phyloP scores from a whole-genome alignment of 306 rosid genomes.

The Cicer bijugum region DNA sequence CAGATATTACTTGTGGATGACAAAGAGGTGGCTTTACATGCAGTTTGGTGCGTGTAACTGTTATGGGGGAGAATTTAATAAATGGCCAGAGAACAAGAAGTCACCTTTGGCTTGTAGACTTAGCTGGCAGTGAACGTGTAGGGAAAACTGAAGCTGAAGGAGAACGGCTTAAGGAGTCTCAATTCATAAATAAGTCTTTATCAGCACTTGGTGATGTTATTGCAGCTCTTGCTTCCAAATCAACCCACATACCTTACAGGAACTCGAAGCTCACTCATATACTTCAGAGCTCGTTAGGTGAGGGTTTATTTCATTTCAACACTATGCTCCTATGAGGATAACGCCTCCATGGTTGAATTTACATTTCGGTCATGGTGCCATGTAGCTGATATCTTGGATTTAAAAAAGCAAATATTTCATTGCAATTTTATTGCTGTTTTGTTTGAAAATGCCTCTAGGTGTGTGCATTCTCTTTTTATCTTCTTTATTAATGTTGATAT shows the following conservation, averaged over 20 bases:
- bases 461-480: background rate
- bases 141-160: constrained; percentile 95
- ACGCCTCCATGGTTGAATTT: background rate
- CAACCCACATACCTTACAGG: constrained; percentile 88
- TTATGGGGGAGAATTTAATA: constrained; percentile 69
- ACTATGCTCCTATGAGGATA: background rate
- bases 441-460: background rate
- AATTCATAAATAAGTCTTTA: constrained; percentile 88
- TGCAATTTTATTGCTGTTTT: too few relatives aligned
- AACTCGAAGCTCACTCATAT: constrained; percentile 95
- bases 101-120: constrained; percentile 97
- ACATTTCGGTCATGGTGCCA: too few relatives aligned
- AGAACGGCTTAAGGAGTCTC: constrained; percentile 93
- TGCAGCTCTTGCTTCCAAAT: constrained; percentile 86
- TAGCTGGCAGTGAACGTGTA: constrained; percentile 98
- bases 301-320: constrained; percentile 35
- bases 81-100: constrained; percentile 79
- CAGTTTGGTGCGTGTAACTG: constrained; percentile 87
- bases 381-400: too few relatives aligned
- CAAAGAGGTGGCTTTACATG: constrained; percentile 42
- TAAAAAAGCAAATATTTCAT: too few relatives aligned
- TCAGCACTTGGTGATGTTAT: constrained; percentile 97
- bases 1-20: constrained; percentile 24
- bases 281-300: constrained; percentile 95
- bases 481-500: constrained; percentile 36